These are phyloP conservation scores for Rhynchospora breviuscula DNA, from an alignment of 176 grass and related monocot species.

Conservation along the genomic window DNA sequence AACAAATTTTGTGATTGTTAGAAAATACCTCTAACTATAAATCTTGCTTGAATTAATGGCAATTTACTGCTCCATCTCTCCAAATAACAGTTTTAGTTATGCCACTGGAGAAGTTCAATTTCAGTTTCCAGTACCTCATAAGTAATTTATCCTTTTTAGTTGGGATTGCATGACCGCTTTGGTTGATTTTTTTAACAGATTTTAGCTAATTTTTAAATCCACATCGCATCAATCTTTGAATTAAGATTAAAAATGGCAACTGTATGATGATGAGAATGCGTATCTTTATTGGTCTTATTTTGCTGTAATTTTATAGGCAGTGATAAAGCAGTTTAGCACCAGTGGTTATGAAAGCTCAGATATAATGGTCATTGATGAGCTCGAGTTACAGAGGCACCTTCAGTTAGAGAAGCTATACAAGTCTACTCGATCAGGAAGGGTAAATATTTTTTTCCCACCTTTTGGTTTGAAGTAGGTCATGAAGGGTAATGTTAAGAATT, in stretches of 20 bases:
- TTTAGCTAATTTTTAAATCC: not conserved
- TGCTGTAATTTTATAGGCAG: conserved; percentile 48
- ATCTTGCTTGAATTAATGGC: not conserved
- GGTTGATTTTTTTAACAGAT: not conserved
- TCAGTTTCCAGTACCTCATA: not conserved
- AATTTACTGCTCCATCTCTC: too few relatives aligned
- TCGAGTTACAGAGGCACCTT: conserved; percentile 90
- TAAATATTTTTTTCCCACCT: conserved; percentile 17
- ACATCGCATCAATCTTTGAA: not conserved
- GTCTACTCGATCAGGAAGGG: conserved; percentile 92
- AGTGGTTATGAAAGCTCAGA: conserved; percentile 85
- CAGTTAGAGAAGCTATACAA: conserved; percentile 86
- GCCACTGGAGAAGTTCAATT: not conserved
- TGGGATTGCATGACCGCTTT: not conserved
- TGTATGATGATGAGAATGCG: not conserved
- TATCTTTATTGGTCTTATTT: not conserved
- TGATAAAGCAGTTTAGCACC: conserved; percentile 91
- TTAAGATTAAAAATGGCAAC: not conserved
- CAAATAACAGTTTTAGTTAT: too few relatives aligned
- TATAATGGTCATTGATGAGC: conserved; percentile 81
- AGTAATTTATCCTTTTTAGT: not conserved
- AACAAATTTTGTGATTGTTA: not conserved
- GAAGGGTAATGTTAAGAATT: conserved; percentile 64
- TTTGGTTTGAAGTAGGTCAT: conserved; percentile 23
- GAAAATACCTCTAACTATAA: not conserved